These are phyloP conservation scores for Lactarius tabidus DNA, from an alignment of 768 basidiomycete genomes.

Conservation along the genomic window DNA sequence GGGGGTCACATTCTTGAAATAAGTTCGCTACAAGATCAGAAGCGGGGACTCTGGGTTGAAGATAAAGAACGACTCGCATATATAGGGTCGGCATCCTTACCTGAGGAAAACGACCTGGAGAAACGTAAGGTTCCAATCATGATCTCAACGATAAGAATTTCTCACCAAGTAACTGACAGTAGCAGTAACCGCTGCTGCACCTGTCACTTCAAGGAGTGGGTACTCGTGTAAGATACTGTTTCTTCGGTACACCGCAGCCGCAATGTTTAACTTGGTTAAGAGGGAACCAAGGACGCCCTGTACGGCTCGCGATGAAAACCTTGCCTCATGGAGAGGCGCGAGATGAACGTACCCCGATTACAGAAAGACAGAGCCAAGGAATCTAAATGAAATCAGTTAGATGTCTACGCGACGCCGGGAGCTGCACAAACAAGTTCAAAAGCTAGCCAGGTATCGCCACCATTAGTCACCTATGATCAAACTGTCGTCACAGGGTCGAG, in stretches of 20 bases:
- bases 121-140: not conserved
- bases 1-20: conserved; percentile 75
- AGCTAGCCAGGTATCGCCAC: conserved; percentile 59
- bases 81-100: conserved; percentile 30
- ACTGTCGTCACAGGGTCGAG: not conserved
- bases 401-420: not conserved
- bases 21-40: conserved; percentile 82
- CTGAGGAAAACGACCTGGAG: conserved; percentile 62
- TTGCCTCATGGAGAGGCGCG: not conserved
- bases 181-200: conserved; percentile 61
- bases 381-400: conserved; percentile 39
- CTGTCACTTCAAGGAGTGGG: conserved; percentile 64
- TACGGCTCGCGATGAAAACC: not conserved
- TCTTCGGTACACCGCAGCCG: conserved; percentile 56
- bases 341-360: conserved; percentile 49
- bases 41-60: conserved; percentile 51
- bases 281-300: conserved; percentile 65
- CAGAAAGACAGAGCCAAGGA: conserved; percentile 63
- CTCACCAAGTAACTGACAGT: conserved; percentile 62
- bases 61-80: not conserved
- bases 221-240: conserved; percentile 53
- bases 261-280: conserved; percentile 62
- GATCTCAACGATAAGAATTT: not conserved
- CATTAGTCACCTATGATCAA: conserved; percentile 47
- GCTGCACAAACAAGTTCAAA: conserved; percentile 57